Evolutionary conservation across 306 rosid genomes (phyloP), one percentile per base, ranked within the genome.

Genomic region (Astragalus membranaceus): DNA sequence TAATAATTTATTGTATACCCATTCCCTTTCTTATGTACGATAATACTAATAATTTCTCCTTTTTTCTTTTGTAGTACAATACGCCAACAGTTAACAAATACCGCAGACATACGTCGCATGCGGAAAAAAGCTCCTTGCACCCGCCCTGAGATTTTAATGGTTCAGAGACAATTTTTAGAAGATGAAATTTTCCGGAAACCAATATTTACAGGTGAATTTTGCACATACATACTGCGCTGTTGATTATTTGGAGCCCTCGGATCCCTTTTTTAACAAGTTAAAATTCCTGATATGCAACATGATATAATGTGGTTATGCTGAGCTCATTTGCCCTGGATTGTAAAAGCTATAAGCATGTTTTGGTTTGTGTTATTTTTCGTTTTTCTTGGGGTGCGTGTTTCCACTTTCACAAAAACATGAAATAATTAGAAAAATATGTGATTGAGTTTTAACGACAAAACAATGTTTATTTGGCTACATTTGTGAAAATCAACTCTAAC

Each of bases 41-140:
- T 58, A 62, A 57, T 69, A 69, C 73, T 84, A 41, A 79, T 58
- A 23, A 9, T 17, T 73, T 60, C 64, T 37, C 71, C 57, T 78
- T 60, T 58, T 64, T 17, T 80, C 6, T 56, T 83, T 51, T 87
- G 75, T 75, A 95, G 99, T 79, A 85, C 83, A 62, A 95, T 95
- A 70, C 95, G 99, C 46, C 90, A 83, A 60, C 99, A 95, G 78
- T 79, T 95, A 81, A 91, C 91, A 36, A 89, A 72, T 78, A 91
- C 97, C 47, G 97, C 89, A 82, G 97, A 87, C 76, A 95, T 95
- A 73, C 97, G 99, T 9, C 97, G 99, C 23, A 56, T 82, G 10
- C 83, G 99, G 33, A 95, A 85, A 81, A 95, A 95, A 78, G 97
- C 99, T 72, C 99, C 99, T 59, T 95, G 99, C 69, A 87, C 97